Evolutionary conservation across 2,329 filamentous ascomycete species (phyloP), one percentile per base, ranked within the genome.

Genomic region (Aspergillus aculeatus): DNA sequence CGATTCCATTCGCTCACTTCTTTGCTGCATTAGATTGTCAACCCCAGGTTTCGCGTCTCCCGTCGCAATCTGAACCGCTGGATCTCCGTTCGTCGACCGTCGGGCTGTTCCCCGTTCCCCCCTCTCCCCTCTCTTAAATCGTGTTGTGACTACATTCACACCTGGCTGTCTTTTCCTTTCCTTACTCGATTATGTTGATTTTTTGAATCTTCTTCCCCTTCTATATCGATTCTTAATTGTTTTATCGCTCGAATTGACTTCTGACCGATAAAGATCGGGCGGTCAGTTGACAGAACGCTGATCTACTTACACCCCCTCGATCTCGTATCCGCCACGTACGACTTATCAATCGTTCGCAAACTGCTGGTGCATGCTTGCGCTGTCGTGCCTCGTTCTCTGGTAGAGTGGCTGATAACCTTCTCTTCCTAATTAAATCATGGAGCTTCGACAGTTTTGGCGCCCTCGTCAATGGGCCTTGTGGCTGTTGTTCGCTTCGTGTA

Each of bases 401-500:
- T 56, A 50, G 56, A 63, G 62, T n/a, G 50, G 50, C 48, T 51
- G 35, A 51, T 29, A 52, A 35, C 48, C 47, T 23, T 47, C 23
- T 54, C 19, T 38, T 57, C 32, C 47, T 59, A 54, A 59, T 26
- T 58, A 24, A 50, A 63, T 50, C 32, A 68, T 68, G 61, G 62
- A 61, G 53, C 26, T 63, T 32, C 41, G 54, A 38, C 60, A 48
- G 56, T 60, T 63, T 38, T 56, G 62, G 32, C 38, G 54, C 55
- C 62, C 55, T 31, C 59, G 47, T 50, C 61, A 54, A 53, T 74
- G 69, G 71, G 58, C 61, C 14, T 50, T 72, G 67, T 82, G 79
- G 71, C 71, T 87, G 38, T 64, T 84, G 56, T 75, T 84, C 55
- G 65, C 84, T 58, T 82, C 82, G 32, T 79, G 81, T 59, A 78